Evolutionary conservation across 352 stramenopile species (phyloP).

Genomic region (Pythium apleroticum): DNA sequence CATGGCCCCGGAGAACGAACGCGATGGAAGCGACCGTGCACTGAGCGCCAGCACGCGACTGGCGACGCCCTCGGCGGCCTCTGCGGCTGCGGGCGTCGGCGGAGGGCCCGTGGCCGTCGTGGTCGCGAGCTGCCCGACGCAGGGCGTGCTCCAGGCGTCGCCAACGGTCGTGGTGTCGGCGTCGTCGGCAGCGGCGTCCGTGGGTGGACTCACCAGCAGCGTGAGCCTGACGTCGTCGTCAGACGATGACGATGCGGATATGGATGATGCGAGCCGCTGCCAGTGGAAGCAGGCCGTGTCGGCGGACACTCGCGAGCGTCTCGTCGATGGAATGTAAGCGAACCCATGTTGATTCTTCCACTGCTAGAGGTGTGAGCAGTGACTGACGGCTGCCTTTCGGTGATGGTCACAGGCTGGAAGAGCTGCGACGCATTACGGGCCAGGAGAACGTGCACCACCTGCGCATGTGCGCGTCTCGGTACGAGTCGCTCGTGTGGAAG

Average conservation of each 20-base stretch:
- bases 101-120: slow-evolving; percentile 19
- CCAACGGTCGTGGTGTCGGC: slow-evolving; percentile 25
- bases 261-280: slow-evolving; percentile 7
- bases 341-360: not conserved
- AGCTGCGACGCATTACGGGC: slow-evolving; percentile 64
- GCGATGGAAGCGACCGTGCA: slow-evolving; percentile 22
- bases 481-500: slow-evolving; percentile 75
- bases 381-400: slow-evolving; percentile 6
- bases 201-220: slow-evolving; percentile 4
- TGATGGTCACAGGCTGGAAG: slow-evolving; percentile 38
- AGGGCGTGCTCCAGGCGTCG: slow-evolving; percentile 19
- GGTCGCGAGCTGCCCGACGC: slow-evolving; percentile 19
- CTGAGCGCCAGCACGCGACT: slow-evolving; percentile 13
- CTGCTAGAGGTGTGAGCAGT: not conserved
- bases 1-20: slow-evolving; percentile 23
- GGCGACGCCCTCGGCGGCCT: slow-evolving; percentile 9
- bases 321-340: slow-evolving; percentile 35
- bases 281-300: slow-evolving; percentile 28
- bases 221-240: slow-evolving; percentile 18
- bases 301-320: slow-evolving; percentile 30
- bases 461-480: slow-evolving; percentile 56
- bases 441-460: slow-evolving; percentile 51
- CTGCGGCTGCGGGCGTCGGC: slow-evolving; percentile 10
- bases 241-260: slow-evolving; percentile 19
- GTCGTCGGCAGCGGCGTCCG: slow-evolving; percentile 12